Evolutionary conservation across 208 protist genomes (phyloP), one percentile per base, ranked within the genome.

Genomic region (Crithidia mellificae): DNA sequence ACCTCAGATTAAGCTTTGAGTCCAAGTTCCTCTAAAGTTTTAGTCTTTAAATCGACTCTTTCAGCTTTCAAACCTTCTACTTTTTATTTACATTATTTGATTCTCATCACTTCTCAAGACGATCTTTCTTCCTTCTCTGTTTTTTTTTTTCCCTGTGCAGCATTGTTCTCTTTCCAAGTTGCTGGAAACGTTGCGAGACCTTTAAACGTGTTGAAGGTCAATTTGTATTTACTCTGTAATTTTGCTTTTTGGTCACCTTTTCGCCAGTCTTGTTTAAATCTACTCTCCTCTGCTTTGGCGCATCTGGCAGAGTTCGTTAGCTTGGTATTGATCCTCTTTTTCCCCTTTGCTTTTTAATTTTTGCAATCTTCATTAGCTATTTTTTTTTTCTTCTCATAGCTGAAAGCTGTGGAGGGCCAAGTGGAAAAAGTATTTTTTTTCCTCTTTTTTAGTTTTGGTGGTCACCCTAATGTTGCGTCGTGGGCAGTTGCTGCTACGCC

Each of bases 401-500:
- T n/a, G n/a, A n/a, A n/a, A n/a, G n/a, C n/a, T n/a, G n/a, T n/a
- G n/a, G n/a, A n/a, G n/a, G n/a, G n/a, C n/a, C n/a, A n/a, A n/a
- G n/a, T n/a, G n/a, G n/a, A n/a, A n/a, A n/a, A n/a, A n/a, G n/a
- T 12, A 41, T 12, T 15, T 12, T 6, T 41, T 15, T 41, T 41
- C 6, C 6, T 41, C 6, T 41, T 41, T 41, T 41, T 41, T 41
- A 34, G 27, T 4, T 63, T 30, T 57, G 44, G 43, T 47, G 59
- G n/a, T 64, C 51, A 34, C 41, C 27, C 15, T 20, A 7, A 63
- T 63, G 57, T 30, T 63, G 57, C 57, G 43, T 3, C 29, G 57
- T 49, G 57, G 57, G 44, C 24, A 24, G 17, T 11, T 12, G 9
- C 57, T 63, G 41, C 57, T 63, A 43, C 57, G 57, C 0, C 11